phyloP scores from a whole-genome alignment of 2,329 filamentous ascomycete genomes.

The Teratosphaeria gauchensis region DNA sequence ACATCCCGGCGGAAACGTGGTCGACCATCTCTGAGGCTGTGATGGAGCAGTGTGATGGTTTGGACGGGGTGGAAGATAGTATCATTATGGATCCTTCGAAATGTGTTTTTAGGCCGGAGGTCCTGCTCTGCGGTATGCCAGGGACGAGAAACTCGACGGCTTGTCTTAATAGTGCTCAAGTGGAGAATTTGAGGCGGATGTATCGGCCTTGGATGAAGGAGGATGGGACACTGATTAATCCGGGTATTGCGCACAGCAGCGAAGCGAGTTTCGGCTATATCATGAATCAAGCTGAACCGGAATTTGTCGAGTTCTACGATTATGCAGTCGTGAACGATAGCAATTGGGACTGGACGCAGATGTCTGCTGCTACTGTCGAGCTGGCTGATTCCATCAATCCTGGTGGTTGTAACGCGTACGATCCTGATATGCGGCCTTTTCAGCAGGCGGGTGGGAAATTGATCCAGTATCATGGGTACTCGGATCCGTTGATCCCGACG shows the following conservation, averaged over 20 bases:
- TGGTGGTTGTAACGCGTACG: slow-evolving; percentile 39
- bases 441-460: slow-evolving; percentile 32
- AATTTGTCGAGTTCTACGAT: neutral
- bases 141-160: too few species aligned
- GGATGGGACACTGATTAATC: neutral
- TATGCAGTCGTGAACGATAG: neutral
- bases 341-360: neutral
- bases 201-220: slow-evolving; percentile 1
- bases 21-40: neutral
- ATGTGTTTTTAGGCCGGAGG: neutral
- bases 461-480: slow-evolving; percentile 35
- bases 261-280: neutral
- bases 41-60: too few species aligned
- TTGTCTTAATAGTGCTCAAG: too few species aligned
- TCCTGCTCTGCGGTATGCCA: too few species aligned
- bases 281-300: neutral
- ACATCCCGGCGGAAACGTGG: slow-evolving; percentile 3
- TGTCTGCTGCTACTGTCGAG: slow-evolving; percentile 11
- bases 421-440: slow-evolving; percentile 39
- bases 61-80: too few species aligned
- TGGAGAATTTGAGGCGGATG: slow-evolving; percentile 2
- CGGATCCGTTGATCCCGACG: slow-evolving; percentile 38
- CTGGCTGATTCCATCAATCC: slow-evolving; percentile 34
- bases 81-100: too few species aligned
- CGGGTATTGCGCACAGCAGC: neutral